Conservation (phyloP, 345 rosid species). For the Citrus trifoliata region DNA sequence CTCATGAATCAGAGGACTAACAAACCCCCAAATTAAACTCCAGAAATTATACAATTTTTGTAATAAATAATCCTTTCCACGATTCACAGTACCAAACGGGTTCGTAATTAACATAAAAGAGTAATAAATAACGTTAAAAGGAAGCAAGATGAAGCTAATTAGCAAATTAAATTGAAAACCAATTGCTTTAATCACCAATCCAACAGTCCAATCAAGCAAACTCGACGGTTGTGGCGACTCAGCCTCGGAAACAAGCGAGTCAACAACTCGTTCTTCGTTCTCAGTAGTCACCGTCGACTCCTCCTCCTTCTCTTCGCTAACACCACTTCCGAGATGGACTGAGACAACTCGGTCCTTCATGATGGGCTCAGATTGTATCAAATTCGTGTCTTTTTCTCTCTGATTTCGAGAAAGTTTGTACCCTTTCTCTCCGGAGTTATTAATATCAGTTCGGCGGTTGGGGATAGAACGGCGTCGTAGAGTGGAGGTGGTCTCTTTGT, state of each 20-base stretch:
- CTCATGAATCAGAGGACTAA: conserved; percentile 29
- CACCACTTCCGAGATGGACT: not conserved
- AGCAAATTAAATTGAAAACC: conserved; percentile 57
- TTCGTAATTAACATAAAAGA: conserved; percentile 42
- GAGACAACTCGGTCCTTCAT: conserved; percentile 20
- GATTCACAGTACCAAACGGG: conserved; percentile 54
- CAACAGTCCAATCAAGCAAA: conserved; percentile 42
- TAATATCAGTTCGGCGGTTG: not conserved
- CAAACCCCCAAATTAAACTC: conserved; percentile 23
- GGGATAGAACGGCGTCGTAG: conserved; percentile 34
- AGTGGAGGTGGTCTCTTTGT: conserved; percentile 9
- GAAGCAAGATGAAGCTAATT: conserved; percentile 39
- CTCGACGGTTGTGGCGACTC: conserved; percentile 21
- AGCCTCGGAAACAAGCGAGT: conserved; percentile 9
- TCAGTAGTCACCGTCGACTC: conserved; percentile 28
- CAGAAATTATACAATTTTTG: conserved; percentile 21
- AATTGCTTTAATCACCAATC: conserved; percentile 58
- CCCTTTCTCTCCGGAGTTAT: conserved; percentile 15
- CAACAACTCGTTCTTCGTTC: conserved; percentile 3
- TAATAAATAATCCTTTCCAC: conserved; percentile 27
- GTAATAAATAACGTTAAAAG: conserved; percentile 38
- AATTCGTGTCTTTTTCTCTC: conserved; percentile 30
- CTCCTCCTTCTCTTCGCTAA: conserved; percentile 11
- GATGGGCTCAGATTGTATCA: conserved; percentile 15
- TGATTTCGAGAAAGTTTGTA: conserved; percentile 16